A percentile compares a stretch with the other conserved stretches of the same genome.
Evolutionary conservation across 2,329 filamentous ascomycete genomes (phyloP).

Genomic region (Phoma herbarum): DNA sequence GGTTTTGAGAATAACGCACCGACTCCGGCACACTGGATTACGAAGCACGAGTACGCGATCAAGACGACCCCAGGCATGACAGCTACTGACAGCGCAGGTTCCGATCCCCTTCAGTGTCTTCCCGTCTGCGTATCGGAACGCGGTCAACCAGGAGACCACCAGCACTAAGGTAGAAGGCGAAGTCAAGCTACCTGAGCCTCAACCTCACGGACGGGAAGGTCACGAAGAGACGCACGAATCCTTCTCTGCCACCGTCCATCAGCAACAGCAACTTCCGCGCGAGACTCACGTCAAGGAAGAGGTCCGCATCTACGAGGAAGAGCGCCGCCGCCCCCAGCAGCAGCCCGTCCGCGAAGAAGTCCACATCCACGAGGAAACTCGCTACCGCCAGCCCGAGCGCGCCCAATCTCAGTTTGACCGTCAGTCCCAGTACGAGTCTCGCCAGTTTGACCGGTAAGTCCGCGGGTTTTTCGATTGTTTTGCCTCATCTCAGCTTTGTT

Average conservation of each 20-base stretch:
- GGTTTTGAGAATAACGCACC: constrained; percentile 75
- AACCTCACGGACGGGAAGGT: constrained; percentile 96
- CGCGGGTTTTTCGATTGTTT: constrained; percentile 24
- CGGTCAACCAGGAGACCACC: constrained; percentile 64
- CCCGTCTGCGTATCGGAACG: constrained; percentile 92
- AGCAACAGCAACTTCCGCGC: constrained; percentile 53
- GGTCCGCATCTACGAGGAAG: constrained; percentile 82
- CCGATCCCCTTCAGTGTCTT: constrained; percentile 99
- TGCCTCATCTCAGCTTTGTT: constrained; percentile 23
- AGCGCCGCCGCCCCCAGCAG: constrained; percentile 74
- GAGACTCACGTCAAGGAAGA: constrained; percentile 78
- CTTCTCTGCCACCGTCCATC: constrained; percentile 59
- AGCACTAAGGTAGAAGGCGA: constrained; percentile 88
- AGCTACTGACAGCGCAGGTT: constrained; percentile 38
- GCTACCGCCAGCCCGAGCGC: constrained; percentile 40
- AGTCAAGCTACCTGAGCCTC: constrained; percentile 75
- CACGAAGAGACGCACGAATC: constrained; percentile 76
- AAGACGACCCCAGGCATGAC: not conserved
- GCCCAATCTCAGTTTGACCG: constrained; percentile 41
- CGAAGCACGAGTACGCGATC: constrained; percentile 85
- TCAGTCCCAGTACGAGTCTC: constrained; percentile 30
- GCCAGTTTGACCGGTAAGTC: constrained; percentile 42
- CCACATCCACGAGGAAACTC: constrained; percentile 47
- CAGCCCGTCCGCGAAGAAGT: constrained; percentile 38
- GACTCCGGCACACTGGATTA: constrained; percentile 99